phyloP scores from a whole-genome alignment of 106 monocot species.

The Iris macrosiphon region DNA sequence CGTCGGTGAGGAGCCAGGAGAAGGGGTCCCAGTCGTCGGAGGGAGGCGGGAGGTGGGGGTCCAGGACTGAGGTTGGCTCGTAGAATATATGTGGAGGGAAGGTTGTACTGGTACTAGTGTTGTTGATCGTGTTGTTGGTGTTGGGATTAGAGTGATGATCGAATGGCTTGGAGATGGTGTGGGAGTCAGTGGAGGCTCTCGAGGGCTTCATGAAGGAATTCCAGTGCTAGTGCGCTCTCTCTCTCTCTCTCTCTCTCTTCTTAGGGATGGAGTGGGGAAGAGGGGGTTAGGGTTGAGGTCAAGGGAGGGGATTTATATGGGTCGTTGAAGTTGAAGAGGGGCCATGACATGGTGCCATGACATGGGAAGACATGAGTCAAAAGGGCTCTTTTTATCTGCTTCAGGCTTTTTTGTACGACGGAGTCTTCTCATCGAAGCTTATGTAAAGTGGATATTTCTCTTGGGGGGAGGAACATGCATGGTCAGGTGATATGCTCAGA shows the following conservation, averaged over 20 bases:
- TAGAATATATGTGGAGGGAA: too few species aligned
- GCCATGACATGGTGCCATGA: not conserved
- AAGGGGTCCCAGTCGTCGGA: constrained; percentile 3
- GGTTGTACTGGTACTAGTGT: too few species aligned
- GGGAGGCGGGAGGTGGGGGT: constrained; percentile 32
- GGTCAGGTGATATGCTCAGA: too few species aligned
- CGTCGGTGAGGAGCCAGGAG: constrained; percentile 3
- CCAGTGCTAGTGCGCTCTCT: not conserved
- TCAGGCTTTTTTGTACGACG: constrained; percentile 1
- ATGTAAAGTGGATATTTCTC: too few species aligned
- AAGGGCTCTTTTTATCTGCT: not conserved
- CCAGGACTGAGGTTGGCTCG: constrained; percentile 85
- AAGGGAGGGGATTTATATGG: constrained; percentile 2
- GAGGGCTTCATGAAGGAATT: constrained; percentile 11
- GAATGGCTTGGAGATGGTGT: too few species aligned
- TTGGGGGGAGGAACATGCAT: too few species aligned
- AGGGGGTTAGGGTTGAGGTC: not conserved
- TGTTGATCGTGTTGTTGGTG: not conserved
- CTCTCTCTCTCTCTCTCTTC: not conserved
- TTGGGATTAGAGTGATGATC: too few species aligned
- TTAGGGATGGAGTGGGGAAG: not conserved
- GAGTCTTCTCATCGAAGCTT: too few species aligned
- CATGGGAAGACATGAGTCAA: constrained; percentile 6
- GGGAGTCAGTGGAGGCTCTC: constrained; percentile 2
- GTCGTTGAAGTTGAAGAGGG: too few species aligned